Conservation (phyloP, 2,329 filamentous ascomycete genomes). For the Penicillium brevicompactum region DNA sequence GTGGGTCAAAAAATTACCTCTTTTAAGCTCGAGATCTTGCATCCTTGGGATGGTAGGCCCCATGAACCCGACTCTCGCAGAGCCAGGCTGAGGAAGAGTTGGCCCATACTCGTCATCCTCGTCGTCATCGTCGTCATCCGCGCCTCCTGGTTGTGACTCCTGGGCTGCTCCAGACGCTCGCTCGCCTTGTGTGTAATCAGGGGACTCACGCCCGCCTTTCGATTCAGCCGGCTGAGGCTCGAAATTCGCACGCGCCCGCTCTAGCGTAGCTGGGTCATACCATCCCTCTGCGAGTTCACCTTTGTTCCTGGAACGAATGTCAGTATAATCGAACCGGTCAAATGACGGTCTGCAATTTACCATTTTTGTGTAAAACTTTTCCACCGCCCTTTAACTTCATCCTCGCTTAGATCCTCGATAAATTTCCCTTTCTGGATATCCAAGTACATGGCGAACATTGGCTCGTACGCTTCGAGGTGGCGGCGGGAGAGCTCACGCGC, state of each 20-base stretch:
- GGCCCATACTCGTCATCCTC: constrained; percentile 64
- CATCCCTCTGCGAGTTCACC: constrained; percentile 85
- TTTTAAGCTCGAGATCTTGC: constrained; percentile 69
- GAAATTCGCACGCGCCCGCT: constrained; percentile 48
- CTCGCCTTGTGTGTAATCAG: constrained; percentile 25
- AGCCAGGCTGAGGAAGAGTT: constrained; percentile 44
- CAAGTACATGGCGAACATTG: constrained; percentile 80
- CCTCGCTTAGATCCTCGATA: constrained; percentile 68
- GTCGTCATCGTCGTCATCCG: constrained; percentile 38
- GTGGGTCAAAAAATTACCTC: constrained; percentile 31
- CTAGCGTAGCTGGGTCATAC: constrained; percentile 80
- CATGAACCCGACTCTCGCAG: constrained; percentile 22
- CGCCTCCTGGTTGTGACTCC: constrained; percentile 13
- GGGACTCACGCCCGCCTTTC: constrained; percentile 17
- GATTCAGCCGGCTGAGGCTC: constrained; percentile 7
- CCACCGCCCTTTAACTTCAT: constrained; percentile 82
- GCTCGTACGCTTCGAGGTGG: constrained; percentile 66
- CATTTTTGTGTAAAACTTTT: constrained; percentile 91
- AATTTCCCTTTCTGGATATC: constrained; percentile 81
- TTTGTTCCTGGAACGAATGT: constrained; percentile 68
- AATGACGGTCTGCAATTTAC: constrained; percentile 49
- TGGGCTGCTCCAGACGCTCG: constrained; percentile 5
- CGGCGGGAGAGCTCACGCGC: constrained; percentile 68
- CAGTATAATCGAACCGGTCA: constrained; percentile 34
- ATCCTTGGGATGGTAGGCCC: constrained; percentile 69